These are phyloP conservation scores for Lecanicillium sp. DNA, from an alignment of 2,329 filamentous ascomycete species.

Conservation along the genomic window DNA sequence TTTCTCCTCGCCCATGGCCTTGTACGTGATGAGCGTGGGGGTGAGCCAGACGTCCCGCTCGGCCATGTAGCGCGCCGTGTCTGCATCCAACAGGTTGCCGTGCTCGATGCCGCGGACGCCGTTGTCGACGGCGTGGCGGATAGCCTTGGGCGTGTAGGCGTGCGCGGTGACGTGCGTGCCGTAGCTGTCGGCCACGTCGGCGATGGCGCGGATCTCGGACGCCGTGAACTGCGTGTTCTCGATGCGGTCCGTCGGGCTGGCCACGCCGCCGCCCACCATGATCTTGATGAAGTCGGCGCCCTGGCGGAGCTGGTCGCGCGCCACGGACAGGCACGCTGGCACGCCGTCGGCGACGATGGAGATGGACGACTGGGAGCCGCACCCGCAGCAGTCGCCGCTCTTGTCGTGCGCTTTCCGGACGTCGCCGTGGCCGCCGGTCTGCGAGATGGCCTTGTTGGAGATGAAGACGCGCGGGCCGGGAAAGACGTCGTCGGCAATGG, in stretches of 20 bases:
- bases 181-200: constrained; percentile 40
- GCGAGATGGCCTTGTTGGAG: constrained; percentile 46
- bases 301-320: constrained; percentile 47
- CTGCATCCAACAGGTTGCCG: constrained; percentile 36
- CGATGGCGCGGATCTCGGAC: constrained; percentile 50
- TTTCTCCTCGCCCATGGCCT: constrained; percentile 39
- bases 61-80: constrained; percentile 45
- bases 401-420: constrained; percentile 42
- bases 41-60: constrained; percentile 43
- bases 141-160: constrained; percentile 49
- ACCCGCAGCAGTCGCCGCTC: constrained; percentile 40
- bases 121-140: constrained; percentile 48
- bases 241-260: constrained; percentile 48
- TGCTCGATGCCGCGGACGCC: constrained; percentile 49
- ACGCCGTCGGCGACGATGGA: constrained; percentile 48
- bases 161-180: constrained; percentile 52
- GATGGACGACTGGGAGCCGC: constrained; percentile 23
- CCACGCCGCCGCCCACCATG: constrained; percentile 53
- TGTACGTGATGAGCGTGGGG: constrained; percentile 48
- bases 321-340: constrained; percentile 44
- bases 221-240: constrained; percentile 50
- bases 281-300: constrained; percentile 59
- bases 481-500: constrained; percentile 49
- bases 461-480: constrained; percentile 52
- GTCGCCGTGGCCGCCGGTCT: constrained; percentile 55